Base-by-base conservation (phyloP, 495 filamentous ascomycete genomes). In the Patellaria atrata region DNA sequence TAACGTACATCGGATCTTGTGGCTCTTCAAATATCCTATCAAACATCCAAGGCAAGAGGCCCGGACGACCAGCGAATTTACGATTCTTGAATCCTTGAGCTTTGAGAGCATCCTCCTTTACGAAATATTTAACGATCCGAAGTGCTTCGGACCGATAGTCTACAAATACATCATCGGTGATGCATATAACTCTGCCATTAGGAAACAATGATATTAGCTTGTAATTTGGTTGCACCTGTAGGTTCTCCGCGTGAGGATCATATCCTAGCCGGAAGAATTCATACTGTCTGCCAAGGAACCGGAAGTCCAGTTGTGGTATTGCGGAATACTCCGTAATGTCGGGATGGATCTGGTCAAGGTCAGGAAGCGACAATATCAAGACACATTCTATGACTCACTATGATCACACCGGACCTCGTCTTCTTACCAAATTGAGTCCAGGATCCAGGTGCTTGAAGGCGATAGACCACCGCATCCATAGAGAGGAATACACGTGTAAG, bases 151-250 rank as follows among this genome's bases (percentile, higher is more conserved):
- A 9, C 5, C 45, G 45, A 13, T 43, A 11, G 19, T 41, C 16
- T 15, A 11, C 33, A 24, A 49, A 52, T 1, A 52, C 45, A n/a
- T 45, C 38, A 28, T 49, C 42, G 5, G 49, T 49, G 19, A 52
- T 50, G 26, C 38, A 52, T 18, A 49, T 41, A 25, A 46, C 23
- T 13, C 35, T 31, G 12, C 49, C 49, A 15, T 13, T 19, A 1
- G 46, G 45, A 33, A 49, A 50, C 12, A 49, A 29, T 10, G 19
- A 16, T 8, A 35, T 43, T 20, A 40, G 32, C 18, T 35, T 35
- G 18, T 41, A 45, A 11, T 23, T n/a, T n/a, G n/a, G n/a, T n/a
- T n/a, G n/a, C 5, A 15, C 20, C 10, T 4, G 27, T 12, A 22
- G 37, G 17, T 17, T 2, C 11, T 12, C 11, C 15, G 19, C 36